Conservation (phyloP, 2,329 filamentous ascomycete genomes). For the Scleromitrula shiraiana region DNA sequence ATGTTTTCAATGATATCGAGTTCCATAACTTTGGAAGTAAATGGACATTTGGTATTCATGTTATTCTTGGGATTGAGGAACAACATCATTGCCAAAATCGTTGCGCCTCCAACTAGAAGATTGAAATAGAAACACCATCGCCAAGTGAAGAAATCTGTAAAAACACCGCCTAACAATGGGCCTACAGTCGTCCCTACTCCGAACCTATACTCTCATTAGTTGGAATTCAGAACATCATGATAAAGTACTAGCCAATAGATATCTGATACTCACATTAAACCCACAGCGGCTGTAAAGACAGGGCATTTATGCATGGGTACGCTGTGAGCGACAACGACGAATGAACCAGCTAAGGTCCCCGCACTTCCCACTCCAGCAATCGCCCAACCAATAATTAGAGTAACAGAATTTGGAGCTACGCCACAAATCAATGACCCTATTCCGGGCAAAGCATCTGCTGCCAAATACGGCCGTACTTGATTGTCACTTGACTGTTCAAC, state of each 20-base stretch:
- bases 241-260: neutral
- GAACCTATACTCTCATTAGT: neutral
- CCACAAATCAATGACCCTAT: conserved; percentile 40
- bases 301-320: neutral
- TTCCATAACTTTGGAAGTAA: conserved; percentile 17
- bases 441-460: conserved; percentile 40
- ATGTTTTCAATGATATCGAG: conserved; percentile 31
- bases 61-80: conserved; percentile 32
- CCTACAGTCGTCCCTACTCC: neutral
- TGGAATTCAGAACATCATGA: neutral
- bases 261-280: neutral
- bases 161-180: conserved; percentile 12
- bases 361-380: conserved; percentile 42
- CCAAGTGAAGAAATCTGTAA: conserved; percentile 12
- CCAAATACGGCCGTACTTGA: too few relatives aligned
- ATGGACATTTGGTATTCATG: conserved; percentile 17
- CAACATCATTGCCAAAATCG: conserved; percentile 33
- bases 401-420: conserved; percentile 34
- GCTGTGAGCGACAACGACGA: neutral
- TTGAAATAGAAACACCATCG: conserved; percentile 28
- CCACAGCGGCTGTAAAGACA: neutral
- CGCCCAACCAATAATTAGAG: conserved; percentile 39
- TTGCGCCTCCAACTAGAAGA: conserved; percentile 35
- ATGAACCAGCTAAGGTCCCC: conserved; percentile 40
- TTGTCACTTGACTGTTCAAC: too few relatives aligned